Base-by-base conservation (phyloP, 495 filamentous ascomycete genomes). In the Geoglossum glabrum region DNA sequence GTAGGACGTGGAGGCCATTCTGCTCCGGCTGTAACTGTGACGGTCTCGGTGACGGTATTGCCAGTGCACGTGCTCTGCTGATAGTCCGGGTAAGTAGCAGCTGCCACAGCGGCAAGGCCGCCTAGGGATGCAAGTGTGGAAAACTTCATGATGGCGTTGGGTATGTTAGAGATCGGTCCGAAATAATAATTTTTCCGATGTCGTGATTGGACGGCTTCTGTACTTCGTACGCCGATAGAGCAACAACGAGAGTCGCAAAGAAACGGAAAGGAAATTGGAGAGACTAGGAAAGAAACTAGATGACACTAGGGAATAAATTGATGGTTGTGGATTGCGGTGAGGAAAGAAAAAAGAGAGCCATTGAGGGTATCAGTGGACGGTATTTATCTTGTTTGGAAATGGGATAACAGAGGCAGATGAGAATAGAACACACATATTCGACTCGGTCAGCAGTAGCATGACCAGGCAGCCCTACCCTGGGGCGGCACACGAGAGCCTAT, bases 231-330 rank as follows among this genome's bases (percentile, higher is more conserved):
- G 26, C 30, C 21, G 30, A 31, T 38, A 8, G 30, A 26, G 30
- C 19, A 43, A 25, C 30, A 46, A 40, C 0, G 40, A 27, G 26
- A 5, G 54, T 40, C 8, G 15, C n/a, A n/a, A 56, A 33, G 31
- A 56, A 36, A 56, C 10, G 19, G 19, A 25, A 56, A 3, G 3
- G 26, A 19, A 56, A 56, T 56, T 15, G 31, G 13, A 55, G 26
- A 19, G 38, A 56, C 38, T 15, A n/a, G 13, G 31, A 55, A 55
- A 7, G 51, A 55, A 31, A 55, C 30, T 17, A 28, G 31, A 55
- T 9, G 30, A 43, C 5, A 40, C 26, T 56, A 57, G 46, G 56
- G 56, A 58, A 58, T 15, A 58, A 58, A 52, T 30, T 52, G 56
- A 30, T 58, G 31, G 2, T 58, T 28, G 56, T 28, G 54, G 45